These are phyloP conservation scores for Ambrosia artemisiifolia DNA, from an alignment of 129 eudicot species.

Conservation along the genomic window DNA sequence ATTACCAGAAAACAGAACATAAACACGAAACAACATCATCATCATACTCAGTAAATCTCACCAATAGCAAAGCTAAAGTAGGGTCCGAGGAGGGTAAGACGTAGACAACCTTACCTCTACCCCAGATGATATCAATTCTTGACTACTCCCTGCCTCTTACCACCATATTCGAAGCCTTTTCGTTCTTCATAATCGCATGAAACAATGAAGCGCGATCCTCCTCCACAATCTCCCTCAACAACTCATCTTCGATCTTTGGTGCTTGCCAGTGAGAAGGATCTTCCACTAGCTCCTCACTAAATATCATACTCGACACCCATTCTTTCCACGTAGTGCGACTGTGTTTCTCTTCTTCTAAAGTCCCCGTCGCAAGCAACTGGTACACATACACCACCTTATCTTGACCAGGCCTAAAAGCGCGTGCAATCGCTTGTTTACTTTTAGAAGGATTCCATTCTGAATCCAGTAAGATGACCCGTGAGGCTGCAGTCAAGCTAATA, in stretches of 20 bases:
- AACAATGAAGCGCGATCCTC: constrained; percentile 89
- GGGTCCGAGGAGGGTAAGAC: too few species aligned
- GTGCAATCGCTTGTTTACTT: constrained; percentile 94
- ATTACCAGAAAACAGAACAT: constrained; percentile 10
- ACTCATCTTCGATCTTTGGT: constrained; percentile 84
- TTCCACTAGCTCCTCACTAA: constrained; percentile 89
- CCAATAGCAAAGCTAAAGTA: too few species aligned
- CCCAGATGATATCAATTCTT: neutral
- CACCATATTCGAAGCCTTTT: constrained; percentile 81
- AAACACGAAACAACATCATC: neutral
- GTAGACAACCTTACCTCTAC: too few species aligned
- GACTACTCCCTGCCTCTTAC: constrained; percentile 46
- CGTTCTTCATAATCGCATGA: constrained; percentile 92
- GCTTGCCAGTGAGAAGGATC: constrained; percentile 99
- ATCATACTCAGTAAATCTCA: too few species aligned
- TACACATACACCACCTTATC: constrained; percentile 91
- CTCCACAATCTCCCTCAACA: constrained; percentile 87
- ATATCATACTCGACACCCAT: constrained; percentile 96
- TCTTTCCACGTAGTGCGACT: constrained; percentile 96
- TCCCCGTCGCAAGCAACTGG: constrained; percentile 80
- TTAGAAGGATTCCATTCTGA: constrained; percentile 99
- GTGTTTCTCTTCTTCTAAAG: constrained; percentile 89
- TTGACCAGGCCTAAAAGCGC: constrained; percentile 94
- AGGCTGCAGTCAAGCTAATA: constrained; percentile 89
- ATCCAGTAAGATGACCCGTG: constrained; percentile 83